These are phyloP conservation scores for Rachicladosporium sp. DNA, from an alignment of 2,329 filamentous ascomycete species.

Conservation along the genomic window DNA sequence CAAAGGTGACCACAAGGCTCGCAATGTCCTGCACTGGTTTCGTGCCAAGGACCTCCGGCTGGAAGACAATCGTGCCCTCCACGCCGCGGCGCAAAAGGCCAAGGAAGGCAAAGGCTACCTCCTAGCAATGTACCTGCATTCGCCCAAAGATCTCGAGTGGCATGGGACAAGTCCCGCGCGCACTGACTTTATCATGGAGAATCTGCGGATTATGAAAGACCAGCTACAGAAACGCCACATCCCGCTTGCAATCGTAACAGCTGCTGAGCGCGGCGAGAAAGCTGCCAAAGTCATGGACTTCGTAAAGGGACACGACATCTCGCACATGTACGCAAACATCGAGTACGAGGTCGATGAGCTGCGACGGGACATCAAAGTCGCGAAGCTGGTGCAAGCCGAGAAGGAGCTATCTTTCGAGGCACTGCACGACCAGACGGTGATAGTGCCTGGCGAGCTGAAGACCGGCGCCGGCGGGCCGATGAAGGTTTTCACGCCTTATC, in stretches of 20 bases:
- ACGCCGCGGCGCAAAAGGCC: slow-evolving; percentile 35
- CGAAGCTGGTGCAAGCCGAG: slow-evolving; percentile 23
- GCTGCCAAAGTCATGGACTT: slow-evolving; percentile 31
- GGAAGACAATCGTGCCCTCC: slow-evolving; percentile 37
- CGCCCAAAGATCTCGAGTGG: slow-evolving; percentile 37
- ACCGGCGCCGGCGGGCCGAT: slow-evolving; percentile 33
- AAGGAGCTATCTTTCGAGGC: slow-evolving; percentile 30
- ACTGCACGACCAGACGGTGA: slow-evolving; percentile 38
- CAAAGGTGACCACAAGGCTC: slow-evolving; percentile 25
- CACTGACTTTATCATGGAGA: slow-evolving; percentile 37
- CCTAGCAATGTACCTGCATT: slow-evolving; percentile 35
- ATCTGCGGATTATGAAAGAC: slow-evolving; percentile 31
- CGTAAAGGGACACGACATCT: slow-evolving; percentile 31
- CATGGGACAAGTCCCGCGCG: slow-evolving; percentile 39
- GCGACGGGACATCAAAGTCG: slow-evolving; percentile 39
- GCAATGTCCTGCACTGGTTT: slow-evolving; percentile 39
- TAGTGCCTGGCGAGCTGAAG: slow-evolving; percentile 33
- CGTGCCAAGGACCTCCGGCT: slow-evolving; percentile 39
- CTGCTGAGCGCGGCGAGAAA: slow-evolving; percentile 31
- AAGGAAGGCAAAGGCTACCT: slow-evolving; percentile 31
- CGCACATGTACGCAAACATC: slow-evolving; percentile 43
- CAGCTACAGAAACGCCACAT: slow-evolving; percentile 37
- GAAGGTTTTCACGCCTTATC: slow-evolving; percentile 42
- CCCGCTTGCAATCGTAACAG: slow-evolving; percentile 35
- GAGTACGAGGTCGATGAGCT: slow-evolving; percentile 91